Base-by-base conservation (phyloP, 768 basidiomycete species). In the Termitomyces titanicus region DNA sequence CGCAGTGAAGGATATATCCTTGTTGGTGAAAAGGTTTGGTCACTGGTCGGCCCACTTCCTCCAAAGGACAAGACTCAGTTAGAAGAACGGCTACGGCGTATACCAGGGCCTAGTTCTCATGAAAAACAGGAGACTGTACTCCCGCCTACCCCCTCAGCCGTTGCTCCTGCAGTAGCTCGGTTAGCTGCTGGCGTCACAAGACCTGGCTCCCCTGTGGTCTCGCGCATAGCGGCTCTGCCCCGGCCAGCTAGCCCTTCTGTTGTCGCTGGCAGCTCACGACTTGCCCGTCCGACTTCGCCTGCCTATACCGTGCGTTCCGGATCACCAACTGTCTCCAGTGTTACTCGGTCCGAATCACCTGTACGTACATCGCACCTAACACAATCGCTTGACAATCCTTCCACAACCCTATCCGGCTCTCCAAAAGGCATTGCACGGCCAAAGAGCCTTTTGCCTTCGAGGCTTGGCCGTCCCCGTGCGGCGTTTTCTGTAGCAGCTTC, bases 41-140 rank as follows among this genome's bases (percentile, higher is more conserved):
- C 80, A 11, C 70, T 88, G 10, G 89, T 94, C 42, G 92, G 92
- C 1, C 62, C 77, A 9, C 73, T 97, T 27, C 80, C 87, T 43
- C 75, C 89, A 5, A 96, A 96, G 68, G 94, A 95, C 65, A 94
- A 90, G 65, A 93, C 92, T 9, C 92, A 94, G 64, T 80, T 97
- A 29, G 94, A 96, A 69, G 94, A 95, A 65, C 82, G 92, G 8
- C 72, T 97, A 27, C 86, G 90, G 44, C 87, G 92, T 33, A 83
- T 92, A n/a, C 75, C 85, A 29, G 87, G 86, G 6, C 83, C 88
- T 31, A 82, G 81, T 61, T 74, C 73, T 29, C 72, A 72, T 59
- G 75, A 77, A 15, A 78, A 77, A 59, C 64, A 67, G 20, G 72
- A 76, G 20, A 35, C 53, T 8, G 44, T 57, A n/a, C 33, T 22